phyloP scores from a whole-genome alignment of 805 yeast genomes.

The Phaffomyces antillensis region DNA sequence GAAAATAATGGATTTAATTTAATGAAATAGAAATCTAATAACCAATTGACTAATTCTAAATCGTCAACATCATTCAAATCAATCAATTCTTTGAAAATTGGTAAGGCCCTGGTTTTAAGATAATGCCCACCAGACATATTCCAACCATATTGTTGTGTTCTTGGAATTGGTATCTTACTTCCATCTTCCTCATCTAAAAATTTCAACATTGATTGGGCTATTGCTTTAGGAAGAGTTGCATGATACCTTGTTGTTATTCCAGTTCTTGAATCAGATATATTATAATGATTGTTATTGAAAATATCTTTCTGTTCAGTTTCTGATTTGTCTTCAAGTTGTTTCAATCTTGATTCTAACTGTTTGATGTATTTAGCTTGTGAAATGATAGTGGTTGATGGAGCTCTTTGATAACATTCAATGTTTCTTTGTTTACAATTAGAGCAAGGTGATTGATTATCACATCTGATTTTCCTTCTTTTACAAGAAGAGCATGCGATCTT shows the following conservation, averaged over 20 bases:
- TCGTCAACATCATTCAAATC: constrained; percentile 15
- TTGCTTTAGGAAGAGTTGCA: constrained; percentile 31
- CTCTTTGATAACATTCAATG: not conserved
- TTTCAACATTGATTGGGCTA: constrained; percentile 29
- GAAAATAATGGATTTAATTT: constrained; percentile 48
- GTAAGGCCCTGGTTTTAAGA: constrained; percentile 29
- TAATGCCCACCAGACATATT: constrained; percentile 53
- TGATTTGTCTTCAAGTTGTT: constrained; percentile 28
- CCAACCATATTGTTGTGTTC: constrained; percentile 60
- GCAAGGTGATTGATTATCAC: not conserved
- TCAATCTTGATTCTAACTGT: constrained; percentile 34
- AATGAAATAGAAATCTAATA: constrained; percentile 33
- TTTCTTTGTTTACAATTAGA: not conserved
- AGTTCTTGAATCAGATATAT: constrained; percentile 34
- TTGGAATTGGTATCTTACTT: constrained; percentile 34
- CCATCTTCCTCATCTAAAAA: constrained; percentile 28
- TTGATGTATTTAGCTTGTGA: constrained; percentile 18
- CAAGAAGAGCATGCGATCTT: not conserved
- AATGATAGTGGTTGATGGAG: not conserved
- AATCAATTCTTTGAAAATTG: constrained; percentile 18
- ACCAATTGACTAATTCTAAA: constrained; percentile 24
- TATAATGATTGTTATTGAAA: constrained; percentile 5
- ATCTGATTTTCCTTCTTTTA: not conserved
- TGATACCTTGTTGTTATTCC: constrained; percentile 41
- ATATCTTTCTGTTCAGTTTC: constrained; percentile 14